Conservation (phyloP, 805 yeast genomes). For the Hanseniaspora clermontiae region DNA sequence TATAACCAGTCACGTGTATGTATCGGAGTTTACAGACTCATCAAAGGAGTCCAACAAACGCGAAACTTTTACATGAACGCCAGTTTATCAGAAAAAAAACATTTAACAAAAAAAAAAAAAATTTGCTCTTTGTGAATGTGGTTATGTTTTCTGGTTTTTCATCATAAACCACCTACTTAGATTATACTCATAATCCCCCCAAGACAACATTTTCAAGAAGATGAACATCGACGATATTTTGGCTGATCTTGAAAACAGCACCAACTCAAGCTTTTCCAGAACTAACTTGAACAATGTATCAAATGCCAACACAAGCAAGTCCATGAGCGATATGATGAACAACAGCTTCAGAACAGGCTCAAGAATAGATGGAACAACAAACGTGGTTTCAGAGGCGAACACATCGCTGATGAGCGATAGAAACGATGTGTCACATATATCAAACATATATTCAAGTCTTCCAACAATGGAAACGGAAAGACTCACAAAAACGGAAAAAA, state of each 20-base stretch:
- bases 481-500: constrained; percentile 23
- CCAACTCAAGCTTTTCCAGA: neutral
- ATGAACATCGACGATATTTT: constrained; percentile 62
- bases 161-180: no score
- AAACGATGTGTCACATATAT: constrained; percentile 1
- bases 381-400: constrained; percentile 14
- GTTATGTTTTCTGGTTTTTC: no score
- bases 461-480: neutral
- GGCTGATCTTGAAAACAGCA: constrained; percentile 45
- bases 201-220: neutral
- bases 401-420: constrained; percentile 10
- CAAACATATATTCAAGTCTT: neutral
- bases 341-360: constrained; percentile 1
- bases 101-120: no score
- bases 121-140: no score
- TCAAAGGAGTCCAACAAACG: no score
- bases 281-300: neutral
- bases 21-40: no score
- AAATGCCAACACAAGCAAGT: constrained; percentile 1
- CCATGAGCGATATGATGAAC: constrained; percentile 3
- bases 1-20: no score
- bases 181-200: no score
- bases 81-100: no score
- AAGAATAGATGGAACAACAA: neutral
- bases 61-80: no score